phyloP scores from a whole-genome alignment of 257 asterid species.

The Apocynum venetum region DNA sequence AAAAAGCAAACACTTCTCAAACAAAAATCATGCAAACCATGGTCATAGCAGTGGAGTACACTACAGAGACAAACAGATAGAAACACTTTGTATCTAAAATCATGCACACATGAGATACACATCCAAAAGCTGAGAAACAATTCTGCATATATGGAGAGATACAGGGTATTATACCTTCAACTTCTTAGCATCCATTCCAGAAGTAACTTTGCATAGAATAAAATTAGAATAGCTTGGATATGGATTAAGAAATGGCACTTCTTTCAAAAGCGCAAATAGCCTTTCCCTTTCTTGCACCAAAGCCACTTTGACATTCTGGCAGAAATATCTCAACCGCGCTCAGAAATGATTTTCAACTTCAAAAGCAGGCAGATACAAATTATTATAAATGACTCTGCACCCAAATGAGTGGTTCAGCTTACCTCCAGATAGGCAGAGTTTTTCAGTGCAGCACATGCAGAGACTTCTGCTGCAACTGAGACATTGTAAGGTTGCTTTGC shows the following conservation, averaged over 20 bases:
- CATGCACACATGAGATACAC: background rate
- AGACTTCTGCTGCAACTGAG: slow-evolving; percentile 96
- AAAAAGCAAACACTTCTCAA: background rate
- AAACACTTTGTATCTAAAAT: background rate
- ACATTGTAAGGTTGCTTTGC: slow-evolving; percentile 98
- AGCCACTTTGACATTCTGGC: slow-evolving; percentile 85
- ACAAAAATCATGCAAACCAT: background rate
- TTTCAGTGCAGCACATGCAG: slow-evolving; percentile 89
- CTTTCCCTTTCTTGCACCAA: slow-evolving; percentile 85
- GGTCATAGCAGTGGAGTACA: background rate
- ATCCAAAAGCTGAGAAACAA: background rate
- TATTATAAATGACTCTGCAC: background rate
- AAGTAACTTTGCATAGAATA: slow-evolving; percentile 87
- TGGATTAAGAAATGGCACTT: slow-evolving; percentile 83
- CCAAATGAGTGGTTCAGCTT: slow-evolving; percentile 2
- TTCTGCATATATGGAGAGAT: background rate
- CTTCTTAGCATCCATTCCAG: slow-evolving; percentile 90
- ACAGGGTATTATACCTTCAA: slow-evolving; percentile 56
- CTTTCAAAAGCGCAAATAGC: slow-evolving; percentile 74
- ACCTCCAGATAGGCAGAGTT: slow-evolving; percentile 90
- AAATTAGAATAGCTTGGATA: slow-evolving; percentile 90
- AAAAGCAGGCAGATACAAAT: background rate
- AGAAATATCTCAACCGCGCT: slow-evolving; percentile 17
- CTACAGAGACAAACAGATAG: background rate
- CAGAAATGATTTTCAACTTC: slow-evolving; percentile 3